phyloP scores from a whole-genome alignment of 2,329 filamentous ascomycete species.

The Exophiala mesophila region DNA sequence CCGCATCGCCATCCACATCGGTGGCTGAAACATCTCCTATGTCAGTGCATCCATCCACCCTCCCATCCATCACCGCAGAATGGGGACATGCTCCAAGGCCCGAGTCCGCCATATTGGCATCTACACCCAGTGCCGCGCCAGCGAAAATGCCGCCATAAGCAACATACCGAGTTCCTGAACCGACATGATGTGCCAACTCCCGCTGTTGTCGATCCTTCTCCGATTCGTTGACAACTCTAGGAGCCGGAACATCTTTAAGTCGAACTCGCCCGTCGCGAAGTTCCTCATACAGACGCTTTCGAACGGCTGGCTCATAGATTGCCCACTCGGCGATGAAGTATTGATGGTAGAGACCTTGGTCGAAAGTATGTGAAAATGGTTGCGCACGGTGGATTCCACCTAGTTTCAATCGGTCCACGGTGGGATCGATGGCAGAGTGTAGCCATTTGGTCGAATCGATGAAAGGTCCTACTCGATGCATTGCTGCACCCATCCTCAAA shows the following conservation, averaged over 20 bases:
- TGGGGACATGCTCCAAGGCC: neutral
- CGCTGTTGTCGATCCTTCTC: constrained; percentile 6
- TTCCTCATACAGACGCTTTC: constrained; percentile 20
- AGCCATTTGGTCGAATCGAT: constrained; percentile 34
- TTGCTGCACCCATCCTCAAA: constrained; percentile 33
- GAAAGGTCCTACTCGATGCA: constrained; percentile 32
- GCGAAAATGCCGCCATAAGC: neutral
- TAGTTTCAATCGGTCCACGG: constrained; percentile 33
- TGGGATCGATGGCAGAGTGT: constrained; percentile 24
- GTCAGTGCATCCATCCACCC: too few species aligned
- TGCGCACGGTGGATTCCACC: constrained; percentile 44
- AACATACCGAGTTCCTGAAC: neutral
- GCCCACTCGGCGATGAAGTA: constrained; percentile 26
- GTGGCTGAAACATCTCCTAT: neutral
- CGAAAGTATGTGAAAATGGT: constrained; percentile 37
- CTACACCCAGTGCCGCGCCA: neutral
- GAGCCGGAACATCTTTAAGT: constrained; percentile 3
- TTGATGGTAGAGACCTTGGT: constrained; percentile 27
- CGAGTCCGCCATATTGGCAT: constrained; percentile 1
- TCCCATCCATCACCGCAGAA: neutral
- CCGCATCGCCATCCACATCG: constrained; percentile 1
- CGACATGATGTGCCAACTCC: neutral
- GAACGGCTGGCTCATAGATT: constrained; percentile 8
- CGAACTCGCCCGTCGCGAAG: constrained; percentile 16
- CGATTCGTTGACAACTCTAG: neutral